These are phyloP conservation scores for Hypsizygus ulmarius DNA, from an alignment of 1,284 basidiomycete species.

Conservation along the genomic window DNA sequence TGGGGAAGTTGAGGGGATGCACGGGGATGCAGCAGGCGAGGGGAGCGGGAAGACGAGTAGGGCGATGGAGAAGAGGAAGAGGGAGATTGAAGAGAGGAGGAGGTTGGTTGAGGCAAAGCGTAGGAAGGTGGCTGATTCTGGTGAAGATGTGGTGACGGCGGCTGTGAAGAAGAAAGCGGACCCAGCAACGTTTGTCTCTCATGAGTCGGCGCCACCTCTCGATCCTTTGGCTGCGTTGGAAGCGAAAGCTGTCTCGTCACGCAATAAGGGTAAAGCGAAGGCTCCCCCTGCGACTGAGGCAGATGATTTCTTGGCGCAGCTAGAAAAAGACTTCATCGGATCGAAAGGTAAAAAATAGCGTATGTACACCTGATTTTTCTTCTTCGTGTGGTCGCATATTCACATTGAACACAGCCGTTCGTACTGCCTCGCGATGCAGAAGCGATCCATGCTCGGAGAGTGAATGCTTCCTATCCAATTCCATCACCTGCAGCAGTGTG, in stretches of 20 bases:
- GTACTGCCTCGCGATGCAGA: background rate
- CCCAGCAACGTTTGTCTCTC: background rate
- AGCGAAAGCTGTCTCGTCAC: constrained; percentile 25
- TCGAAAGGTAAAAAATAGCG: constrained; percentile 12
- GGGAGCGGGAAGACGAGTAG: constrained; percentile 40
- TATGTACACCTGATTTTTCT: background rate
- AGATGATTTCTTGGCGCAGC: constrained; percentile 61
- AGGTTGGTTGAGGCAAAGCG: constrained; percentile 79
- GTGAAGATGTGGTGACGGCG: constrained; percentile 9
- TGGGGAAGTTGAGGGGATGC: constrained; percentile 70
- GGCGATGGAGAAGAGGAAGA: constrained; percentile 76
- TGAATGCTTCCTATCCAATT: background rate
- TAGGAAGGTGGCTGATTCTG: constrained; percentile 47
- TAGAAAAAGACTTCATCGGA: constrained; percentile 48
- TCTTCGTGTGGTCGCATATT: background rate
- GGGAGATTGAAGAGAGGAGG: constrained; percentile 75
- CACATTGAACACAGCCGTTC: too few relatives aligned
- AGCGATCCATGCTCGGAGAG: background rate
- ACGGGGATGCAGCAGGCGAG: constrained; percentile 27
- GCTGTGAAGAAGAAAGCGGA: constrained; percentile 7
- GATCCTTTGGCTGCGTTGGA: constrained; percentile 56
- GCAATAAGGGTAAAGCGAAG: constrained; percentile 26
- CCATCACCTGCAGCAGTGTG: too few relatives aligned
- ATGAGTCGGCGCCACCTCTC: constrained; percentile 6
- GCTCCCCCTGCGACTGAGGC: constrained; percentile 37